Percentiles rank a stretch among this genome's conserved stretches.
Conservation (phyloP, 768 basidiomycete genomes). For the Cyclocybe cylindracea region DNA sequence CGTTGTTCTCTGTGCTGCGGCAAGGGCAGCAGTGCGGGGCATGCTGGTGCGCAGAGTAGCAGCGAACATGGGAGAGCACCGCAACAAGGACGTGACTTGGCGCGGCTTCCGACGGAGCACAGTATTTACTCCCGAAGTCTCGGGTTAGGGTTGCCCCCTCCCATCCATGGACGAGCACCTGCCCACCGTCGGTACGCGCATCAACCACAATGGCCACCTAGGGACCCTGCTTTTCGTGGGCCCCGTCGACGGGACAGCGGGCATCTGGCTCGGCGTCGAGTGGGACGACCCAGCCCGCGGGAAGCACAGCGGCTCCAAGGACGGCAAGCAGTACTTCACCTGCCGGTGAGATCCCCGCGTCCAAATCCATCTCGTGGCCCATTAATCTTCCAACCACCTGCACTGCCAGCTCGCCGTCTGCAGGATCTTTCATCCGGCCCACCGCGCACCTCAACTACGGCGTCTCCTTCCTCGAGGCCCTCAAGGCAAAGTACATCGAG, state of each 20-base stretch:
- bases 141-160: slow-evolving; percentile 31
- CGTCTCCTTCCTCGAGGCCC: slow-evolving; percentile 70
- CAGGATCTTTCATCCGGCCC: slow-evolving; percentile 84
- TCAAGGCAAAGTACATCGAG: slow-evolving; percentile 80
- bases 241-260: slow-evolving; percentile 58
- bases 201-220: slow-evolving; percentile 50
- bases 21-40: slow-evolving; percentile 38
- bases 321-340: slow-evolving; percentile 75
- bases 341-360: slow-evolving; percentile 57
- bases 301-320: slow-evolving; percentile 84
- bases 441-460: slow-evolving; percentile 62
- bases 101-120: slow-evolving; percentile 18
- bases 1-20: slow-evolving; percentile 39
- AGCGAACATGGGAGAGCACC: slow-evolving; percentile 29
- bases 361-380: background rate
- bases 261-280: slow-evolving; percentile 93
- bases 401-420: slow-evolving; percentile 41
- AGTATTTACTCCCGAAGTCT: slow-evolving; percentile 5
- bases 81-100: slow-evolving; percentile 4
- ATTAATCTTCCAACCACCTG: background rate
- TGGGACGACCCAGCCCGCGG: slow-evolving; percentile 89
- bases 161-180: slow-evolving; percentile 1
- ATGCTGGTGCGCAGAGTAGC: slow-evolving; percentile 37
- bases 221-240: slow-evolving; percentile 78
- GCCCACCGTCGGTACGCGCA: slow-evolving; percentile 49